Evolutionary conservation across 1,139 yeast species (phyloP), one percentile per base, ranked within the genome.

Genomic region (Pichia sp.): DNA sequence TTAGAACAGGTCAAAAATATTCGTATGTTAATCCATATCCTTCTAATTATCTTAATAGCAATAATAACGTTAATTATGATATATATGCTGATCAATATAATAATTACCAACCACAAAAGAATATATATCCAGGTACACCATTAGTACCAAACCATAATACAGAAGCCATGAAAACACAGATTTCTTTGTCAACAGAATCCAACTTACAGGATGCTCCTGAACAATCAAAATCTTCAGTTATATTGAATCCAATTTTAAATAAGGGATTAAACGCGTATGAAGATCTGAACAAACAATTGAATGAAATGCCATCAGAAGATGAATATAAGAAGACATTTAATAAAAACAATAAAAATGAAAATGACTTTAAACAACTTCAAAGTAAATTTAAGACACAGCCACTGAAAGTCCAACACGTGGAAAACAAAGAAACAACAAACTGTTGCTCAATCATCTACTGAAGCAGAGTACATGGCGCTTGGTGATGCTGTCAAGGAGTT

Each of bases 251-350:
- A n/a, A n/a, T n/a, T n/a, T n/a, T n/a, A n/a, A n/a, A n/a, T n/a
- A n/a, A n/a, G n/a, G n/a, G n/a, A n/a, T n/a, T n/a, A n/a, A n/a
- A 43, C 19, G 43, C 46, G 3, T 40, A 31, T 34, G 35, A 30
- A 23, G 47, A 35, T 23, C 30, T 43, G 22, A 38, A 23, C 13
- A 28, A 35, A 15, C 30, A 43, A 35, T 22, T 43, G 8, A 37
- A 27, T 15, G 35, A 34, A 13, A n/a, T 39, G 11, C 18, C 37
- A n/a, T 35, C 38, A 22, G 21, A 30, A 6, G 33, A 30, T 6
- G 39, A 36, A 5, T 38, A 39, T n/a, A 26, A 26, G 3, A 11
- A 6, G 4, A 29, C 14, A n/a, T n/a, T n/a, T 18, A 26, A 10
- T 15, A 27, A 14, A 18, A 22, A 13, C 5, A 10, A 13, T 5